Evolutionary conservation across 2,329 filamentous ascomycete genomes (phyloP).

Genomic region (Penicillium sp.): DNA sequence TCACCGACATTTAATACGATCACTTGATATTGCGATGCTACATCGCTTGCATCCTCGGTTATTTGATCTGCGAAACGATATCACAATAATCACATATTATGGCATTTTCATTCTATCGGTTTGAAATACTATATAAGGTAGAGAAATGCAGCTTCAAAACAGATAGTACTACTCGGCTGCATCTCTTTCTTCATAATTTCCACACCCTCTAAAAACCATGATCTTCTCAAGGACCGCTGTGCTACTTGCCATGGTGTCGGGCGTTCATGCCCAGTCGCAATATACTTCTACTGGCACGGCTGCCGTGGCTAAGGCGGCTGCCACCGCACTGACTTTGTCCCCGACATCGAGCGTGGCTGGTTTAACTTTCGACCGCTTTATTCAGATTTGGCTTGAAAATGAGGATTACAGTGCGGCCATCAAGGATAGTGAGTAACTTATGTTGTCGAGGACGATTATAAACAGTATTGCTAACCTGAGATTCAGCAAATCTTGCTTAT

Average conservation of each 20-base stretch:
- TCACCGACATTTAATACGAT: neutral
- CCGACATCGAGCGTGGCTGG: slow-evolving; percentile 3
- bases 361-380: slow-evolving; percentile 8
- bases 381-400: slow-evolving; percentile 9
- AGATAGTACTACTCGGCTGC: neutral
- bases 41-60: slow-evolving; percentile 2
- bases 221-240: neutral
- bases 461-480: neutral
- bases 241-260: neutral
- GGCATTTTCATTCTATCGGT: neutral
- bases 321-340: slow-evolving; percentile 4
- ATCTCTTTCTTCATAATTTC: neutral
- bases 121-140: neutral
- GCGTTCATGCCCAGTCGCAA: slow-evolving; percentile 3
- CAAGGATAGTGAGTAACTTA: neutral
- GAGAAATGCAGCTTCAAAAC: neutral
- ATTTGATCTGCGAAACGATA: neutral
- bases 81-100: neutral
- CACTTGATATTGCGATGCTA: neutral
- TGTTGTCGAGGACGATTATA: neutral
- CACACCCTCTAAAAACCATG: neutral
- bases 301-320: slow-evolving; percentile 5
- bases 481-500: slow-evolving; percentile 5
- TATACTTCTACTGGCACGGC: slow-evolving; percentile 7
- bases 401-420: slow-evolving; percentile 6